Evolutionary conservation across 2,329 filamentous ascomycete species (phyloP).

Genomic region (Chalara sp.): DNA sequence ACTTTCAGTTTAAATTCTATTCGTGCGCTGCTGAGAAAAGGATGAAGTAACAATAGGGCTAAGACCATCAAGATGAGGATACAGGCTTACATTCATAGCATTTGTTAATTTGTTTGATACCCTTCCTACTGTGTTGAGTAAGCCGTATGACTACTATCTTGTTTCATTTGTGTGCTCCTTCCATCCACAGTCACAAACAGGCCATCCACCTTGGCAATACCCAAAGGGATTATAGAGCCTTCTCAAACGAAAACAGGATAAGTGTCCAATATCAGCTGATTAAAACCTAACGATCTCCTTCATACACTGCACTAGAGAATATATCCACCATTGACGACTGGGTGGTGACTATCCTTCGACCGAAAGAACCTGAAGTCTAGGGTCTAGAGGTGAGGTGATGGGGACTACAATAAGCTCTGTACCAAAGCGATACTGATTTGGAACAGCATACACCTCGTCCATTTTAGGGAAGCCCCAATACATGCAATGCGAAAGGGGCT

Average conservation of each 20-base stretch:
- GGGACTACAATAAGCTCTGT: conserved; percentile 48
- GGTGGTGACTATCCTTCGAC: conserved; percentile 51
- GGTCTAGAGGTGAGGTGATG: conserved; percentile 44
- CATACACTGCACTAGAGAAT: conserved; percentile 50
- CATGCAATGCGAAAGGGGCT: conserved; percentile 51
- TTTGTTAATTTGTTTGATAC: conserved; percentile 1
- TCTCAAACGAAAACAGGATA: conserved; percentile 48
- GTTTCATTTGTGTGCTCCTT: conserved; percentile 1
- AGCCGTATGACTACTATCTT: conserved; percentile 1
- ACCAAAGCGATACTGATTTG: conserved; percentile 55
- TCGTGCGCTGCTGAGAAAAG: conserved; percentile 8
- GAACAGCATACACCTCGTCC: conserved; percentile 47
- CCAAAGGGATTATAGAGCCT: conserved; percentile 52
- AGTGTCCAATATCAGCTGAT: conserved; percentile 42
- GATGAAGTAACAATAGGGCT: conserved; percentile 2
- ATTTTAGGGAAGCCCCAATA: conserved; percentile 52
- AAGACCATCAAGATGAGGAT: conserved; percentile 7
- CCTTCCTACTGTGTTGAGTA: conserved; percentile 1
- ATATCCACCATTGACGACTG: conserved; percentile 44
- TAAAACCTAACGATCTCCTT: conserved; percentile 44
- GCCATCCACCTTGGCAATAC: conserved; percentile 28
- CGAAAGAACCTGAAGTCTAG: conserved; percentile 37
- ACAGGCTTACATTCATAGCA: conserved; percentile 5
- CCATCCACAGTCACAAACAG: background rate
- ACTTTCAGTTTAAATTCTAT: conserved; percentile 10